Evolutionary conservation across 2,329 filamentous ascomycete species (phyloP).

Genomic region (Dryadomyces quercivorus): DNA sequence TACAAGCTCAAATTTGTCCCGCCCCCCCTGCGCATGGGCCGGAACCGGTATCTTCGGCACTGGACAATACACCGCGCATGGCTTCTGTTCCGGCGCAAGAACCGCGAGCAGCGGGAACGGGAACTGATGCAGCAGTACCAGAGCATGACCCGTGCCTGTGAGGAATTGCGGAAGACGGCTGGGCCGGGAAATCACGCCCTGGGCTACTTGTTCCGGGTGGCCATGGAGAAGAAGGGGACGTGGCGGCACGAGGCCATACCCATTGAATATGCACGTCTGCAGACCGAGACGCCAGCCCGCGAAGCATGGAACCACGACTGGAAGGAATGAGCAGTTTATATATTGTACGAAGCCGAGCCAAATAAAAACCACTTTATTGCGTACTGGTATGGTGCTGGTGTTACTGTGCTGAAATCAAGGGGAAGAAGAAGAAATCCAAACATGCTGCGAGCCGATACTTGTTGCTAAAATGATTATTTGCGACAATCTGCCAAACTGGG

Average conservation of each 20-base stretch:
- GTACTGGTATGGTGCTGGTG: too few species aligned
- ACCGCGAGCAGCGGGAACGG: conserved; percentile 48
- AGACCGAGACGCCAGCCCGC: conserved; percentile 70
- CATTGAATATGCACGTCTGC: conserved; percentile 77
- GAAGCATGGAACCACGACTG: conserved; percentile 90
- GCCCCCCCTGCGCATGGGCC: conserved; percentile 73
- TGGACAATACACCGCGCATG: conserved; percentile 99
- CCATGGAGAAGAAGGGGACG: conserved; percentile 82
- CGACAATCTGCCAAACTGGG: too few species aligned
- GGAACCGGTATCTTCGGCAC: conserved; percentile 78
- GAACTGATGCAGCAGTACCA: conserved; percentile 72
- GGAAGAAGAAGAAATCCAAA: too few species aligned
- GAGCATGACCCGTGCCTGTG: conserved; percentile 73
- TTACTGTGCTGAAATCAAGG: too few species aligned
- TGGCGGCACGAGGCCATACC: conserved; percentile 64
- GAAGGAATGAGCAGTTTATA: conserved; percentile 47
- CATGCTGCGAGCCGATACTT: too few species aligned
- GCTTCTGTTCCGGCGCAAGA: conserved; percentile 64
- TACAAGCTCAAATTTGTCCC: conserved; percentile 24
- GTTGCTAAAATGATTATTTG: too few species aligned
- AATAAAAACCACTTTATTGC: too few species aligned
- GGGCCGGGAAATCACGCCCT: conserved; percentile 45
- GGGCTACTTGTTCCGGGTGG: conserved; percentile 70
- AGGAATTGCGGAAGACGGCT: conserved; percentile 57
- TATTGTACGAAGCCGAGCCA: not conserved